Evolutionary conservation across 2,329 filamentous ascomycete species (phyloP), one percentile per base, ranked within the genome.

Genomic region (Elsinoe fawcettii): DNA sequence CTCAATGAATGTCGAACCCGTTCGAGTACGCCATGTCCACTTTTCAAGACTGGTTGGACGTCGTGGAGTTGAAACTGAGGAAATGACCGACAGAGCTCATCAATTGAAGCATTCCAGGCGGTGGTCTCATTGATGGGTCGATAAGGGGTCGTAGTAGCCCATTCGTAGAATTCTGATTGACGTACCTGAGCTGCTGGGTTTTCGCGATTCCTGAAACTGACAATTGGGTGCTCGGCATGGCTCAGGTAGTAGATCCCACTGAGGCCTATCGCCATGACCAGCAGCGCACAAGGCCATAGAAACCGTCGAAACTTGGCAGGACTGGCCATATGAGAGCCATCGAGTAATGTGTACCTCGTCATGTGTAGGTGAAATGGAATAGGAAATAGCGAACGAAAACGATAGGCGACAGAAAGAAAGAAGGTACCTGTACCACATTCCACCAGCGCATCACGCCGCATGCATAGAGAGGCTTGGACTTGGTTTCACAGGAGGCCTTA

Each of bases 21-120:
- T 41, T 73, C 68, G 5, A 67, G 63, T 55, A 79, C 77, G 58
- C 71, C 73, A 55, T 74, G 72, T 51, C 77, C 76, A 46, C 75
- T 77, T 64, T 78, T 79, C 43, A 81, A 66, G 3, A 78, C 72
- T 1, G 77, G 69, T 63, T 77, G 74, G 34, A 77, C 66, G 46
- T 71, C 68, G 6, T 68, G 64, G n/a, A 77, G 67, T 18, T 73
- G 63, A 51, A 73, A 61, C 14, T 64, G 64, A 20, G 75, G 73
- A 60, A 74, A 74, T 60, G 66, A 66, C 32, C 67, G 63, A 65
- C 73, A 74, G 59, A 72, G 70, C 57, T 73, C 69, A 2, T 46
- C 20, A 8, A 25, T 46, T 14, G 41, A 23, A 12, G 41, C 41
- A 46, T 46, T 46, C 41, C 60, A 54, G 6, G 58, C 47, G 4